phyloP scores from a whole-genome alignment of 2,329 filamentous ascomycete species.

The Cercospora zeae-maydis region DNA sequence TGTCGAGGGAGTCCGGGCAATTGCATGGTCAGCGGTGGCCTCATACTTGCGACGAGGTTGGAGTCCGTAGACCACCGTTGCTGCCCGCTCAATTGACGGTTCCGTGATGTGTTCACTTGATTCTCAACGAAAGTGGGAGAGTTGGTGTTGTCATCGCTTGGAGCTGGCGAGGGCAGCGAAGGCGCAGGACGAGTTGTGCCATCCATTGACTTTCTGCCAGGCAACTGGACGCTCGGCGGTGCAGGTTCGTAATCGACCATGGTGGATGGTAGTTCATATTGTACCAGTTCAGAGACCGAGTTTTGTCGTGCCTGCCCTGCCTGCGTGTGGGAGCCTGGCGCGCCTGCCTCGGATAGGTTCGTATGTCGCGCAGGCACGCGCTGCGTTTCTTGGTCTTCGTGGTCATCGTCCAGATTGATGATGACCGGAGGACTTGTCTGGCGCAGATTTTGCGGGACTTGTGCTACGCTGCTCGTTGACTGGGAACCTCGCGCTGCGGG shows the following conservation, averaged over 20 bases:
- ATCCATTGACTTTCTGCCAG: slow-evolving; percentile 13
- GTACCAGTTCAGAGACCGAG: slow-evolving; percentile 5
- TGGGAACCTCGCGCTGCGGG: neutral
- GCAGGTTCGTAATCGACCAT: neutral
- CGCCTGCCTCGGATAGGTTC: neutral
- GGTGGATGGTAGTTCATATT: slow-evolving; percentile 11
- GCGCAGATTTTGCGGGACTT: too few relatives aligned
- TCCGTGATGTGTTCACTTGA: slow-evolving; percentile 1
- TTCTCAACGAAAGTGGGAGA: slow-evolving; percentile 22
- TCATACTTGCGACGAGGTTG: neutral
- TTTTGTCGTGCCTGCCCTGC: slow-evolving; percentile 8
- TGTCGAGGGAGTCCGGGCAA: neutral
- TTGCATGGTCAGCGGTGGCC: neutral
- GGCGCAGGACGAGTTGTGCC: neutral
- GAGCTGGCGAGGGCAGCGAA: slow-evolving; percentile 58
- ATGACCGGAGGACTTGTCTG: neutral
- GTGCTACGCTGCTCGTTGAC: neutral
- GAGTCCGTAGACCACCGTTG: neutral
- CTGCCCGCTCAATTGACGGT: neutral
- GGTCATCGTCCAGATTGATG: neutral
- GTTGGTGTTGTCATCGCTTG: slow-evolving; percentile 54
- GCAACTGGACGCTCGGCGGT: neutral
- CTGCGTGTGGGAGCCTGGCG: neutral
- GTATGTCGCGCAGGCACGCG: neutral
- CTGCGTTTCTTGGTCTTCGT: neutral